Evolutionary conservation across 768 basidiomycete genomes (phyloP).

Genomic region (Dioszegia aurantiaca): DNA sequence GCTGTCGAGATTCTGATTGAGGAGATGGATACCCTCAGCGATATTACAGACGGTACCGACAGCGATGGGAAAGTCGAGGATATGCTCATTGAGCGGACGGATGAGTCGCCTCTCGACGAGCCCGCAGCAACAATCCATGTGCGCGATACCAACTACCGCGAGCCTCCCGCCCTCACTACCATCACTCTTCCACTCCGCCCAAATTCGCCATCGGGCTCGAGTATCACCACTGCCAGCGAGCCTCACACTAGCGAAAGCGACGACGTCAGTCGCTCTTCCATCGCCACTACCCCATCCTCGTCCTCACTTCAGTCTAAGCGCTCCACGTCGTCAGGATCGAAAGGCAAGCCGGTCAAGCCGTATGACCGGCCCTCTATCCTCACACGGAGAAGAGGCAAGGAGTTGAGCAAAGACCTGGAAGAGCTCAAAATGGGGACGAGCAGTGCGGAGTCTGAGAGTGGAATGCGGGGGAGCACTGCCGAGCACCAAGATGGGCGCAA

Average conservation of each 20-base stretch:
- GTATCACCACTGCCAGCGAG: conserved; percentile 10
- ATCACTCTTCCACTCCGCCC: neutral
- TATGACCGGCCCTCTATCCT: conserved; percentile 9
- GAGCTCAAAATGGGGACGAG: conserved; percentile 8
- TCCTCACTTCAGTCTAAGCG: neutral
- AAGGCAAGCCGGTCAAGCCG: conserved; percentile 4
- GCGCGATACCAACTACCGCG: conserved; percentile 1
- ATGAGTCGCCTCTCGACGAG: neutral
- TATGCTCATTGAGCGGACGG: conserved; percentile 21
- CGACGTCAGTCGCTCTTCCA: conserved; percentile 4
- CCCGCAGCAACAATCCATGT: neutral
- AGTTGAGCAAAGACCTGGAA: conserved; percentile 11
- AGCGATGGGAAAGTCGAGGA: conserved; percentile 43
- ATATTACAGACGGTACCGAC: conserved; percentile 29
- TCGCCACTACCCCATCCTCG: neutral
- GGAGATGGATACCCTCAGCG: conserved; percentile 21
- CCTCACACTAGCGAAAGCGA: conserved; percentile 4
- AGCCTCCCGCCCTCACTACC: neutral
- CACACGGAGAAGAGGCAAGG: conserved; percentile 1
- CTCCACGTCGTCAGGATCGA: conserved; percentile 4
- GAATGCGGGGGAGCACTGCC: too few relatives aligned
- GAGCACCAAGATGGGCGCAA: too few relatives aligned
- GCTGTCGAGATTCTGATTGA: conserved; percentile 42
- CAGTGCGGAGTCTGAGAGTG: too few relatives aligned
- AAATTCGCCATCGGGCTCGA: neutral